Evolutionary conservation across 345 rosid genomes (phyloP), one percentile per base, ranked within the genome.

Genomic region (Atalantia buxifolia): DNA sequence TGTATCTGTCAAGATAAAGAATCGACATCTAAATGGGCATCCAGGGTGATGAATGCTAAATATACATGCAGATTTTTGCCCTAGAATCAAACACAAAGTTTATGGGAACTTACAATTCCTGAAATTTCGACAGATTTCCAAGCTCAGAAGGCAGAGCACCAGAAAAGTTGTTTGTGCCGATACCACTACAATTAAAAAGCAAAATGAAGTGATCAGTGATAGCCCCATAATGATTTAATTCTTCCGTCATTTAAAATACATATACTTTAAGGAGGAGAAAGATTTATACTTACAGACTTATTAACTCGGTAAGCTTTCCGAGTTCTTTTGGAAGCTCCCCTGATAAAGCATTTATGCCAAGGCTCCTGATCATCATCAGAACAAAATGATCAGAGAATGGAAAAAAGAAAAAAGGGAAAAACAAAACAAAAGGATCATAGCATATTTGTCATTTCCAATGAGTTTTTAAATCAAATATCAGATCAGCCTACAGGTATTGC

Each of bases 261-360:
- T 9, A 40, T 40, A 0, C 45, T 40, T 9, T 40, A 9, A 40
- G 45, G 45, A 40, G 13, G 45, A 40, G 1, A 40, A 9, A 40
- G 13, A 40, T 40, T 40, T 40, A 9, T 9, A 40, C 45, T 40
- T 9, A 91, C 97, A 93, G 60, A 27, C 12, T 38, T 63, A 65
- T 68, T 67, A 91, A 78, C 63, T 88, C 89, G 8, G 89, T 80
- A 76, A 91, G 95, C 80, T 77, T 40, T 55, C 97, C 95, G 66
- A 93, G 82, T 83, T 91, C 95, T 76, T 77, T 84, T 14, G 95
- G 97, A 62, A 93, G 77, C 78, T 91, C 90, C 69, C 94, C 97
- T 14, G 89, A 88, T 57, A 90, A 70, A 0, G 90, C 81, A 85
- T 93, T 90, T 56, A 80, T 84, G 64, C 88, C 91, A 74, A 93